Evolutionary conservation across 192 early-diverging fungal genomes (phyloP), one percentile per base, ranked within the genome.

Genomic region (Coemansia reversa): DNA sequence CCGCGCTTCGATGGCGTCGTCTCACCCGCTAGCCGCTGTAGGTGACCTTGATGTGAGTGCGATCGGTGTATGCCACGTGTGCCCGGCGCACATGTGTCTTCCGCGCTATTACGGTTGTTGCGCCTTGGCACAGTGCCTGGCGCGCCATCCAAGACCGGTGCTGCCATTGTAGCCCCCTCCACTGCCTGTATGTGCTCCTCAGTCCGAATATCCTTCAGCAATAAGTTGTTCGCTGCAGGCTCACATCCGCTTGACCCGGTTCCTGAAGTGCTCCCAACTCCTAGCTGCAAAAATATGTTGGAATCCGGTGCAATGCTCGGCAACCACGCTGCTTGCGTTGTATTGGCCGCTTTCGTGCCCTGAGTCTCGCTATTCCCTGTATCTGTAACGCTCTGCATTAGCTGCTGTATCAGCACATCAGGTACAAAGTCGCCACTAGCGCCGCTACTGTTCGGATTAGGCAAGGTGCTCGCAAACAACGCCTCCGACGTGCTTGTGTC

Each of bases 331-430:
- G 60, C 9, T 48, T 61, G 60, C 19, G 60, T 7, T 33, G 50
- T 7, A 16, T 27, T 20, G 12, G 39, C 9, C n/a, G 48, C 33
- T 39, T 28, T 30, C 16, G 42, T 27, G 29, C 24, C n/a, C 16
- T 39, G 39, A 0, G 4, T 49, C 54, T 32, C 39, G n/a, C 42
- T 47, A 28, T 39, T 47, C 14, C 60, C 20, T 19, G 51, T 25
- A 30, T 61, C 48, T 9, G 70, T 50, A 23, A 67, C 69, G 0
- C 75, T 69, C 19, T 68, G 62, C 20, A 78, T 67, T 28, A 72
- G 55, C 59, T 78, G 63, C 63, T 72, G 75, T n/a, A 78, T 54
- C 8, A 72, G 58, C 9, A 53, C 70, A 32, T 78, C 75, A 55
- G 70, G 53, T 39, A 76, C 49, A n/a, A 67, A 4, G 16, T 16